These are phyloP conservation scores for Cytospora leucostoma DNA, from an alignment of 2,329 filamentous ascomycete species.

Conservation along the genomic window DNA sequence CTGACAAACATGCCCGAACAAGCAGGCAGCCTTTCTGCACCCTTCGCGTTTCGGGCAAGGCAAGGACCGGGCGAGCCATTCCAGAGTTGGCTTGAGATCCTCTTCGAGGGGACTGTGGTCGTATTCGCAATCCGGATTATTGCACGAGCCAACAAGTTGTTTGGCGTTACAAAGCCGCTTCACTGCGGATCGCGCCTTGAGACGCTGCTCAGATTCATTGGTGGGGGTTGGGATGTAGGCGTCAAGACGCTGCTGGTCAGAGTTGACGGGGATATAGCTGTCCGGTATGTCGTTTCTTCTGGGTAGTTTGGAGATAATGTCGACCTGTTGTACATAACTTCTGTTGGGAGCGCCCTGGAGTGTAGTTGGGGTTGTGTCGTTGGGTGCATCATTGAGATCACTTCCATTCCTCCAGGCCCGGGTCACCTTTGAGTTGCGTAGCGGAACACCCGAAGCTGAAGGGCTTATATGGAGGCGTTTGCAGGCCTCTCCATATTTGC, in stretches of 20 bases:
- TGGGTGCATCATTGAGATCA: conserved; percentile 23
- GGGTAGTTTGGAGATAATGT: conserved; percentile 28
- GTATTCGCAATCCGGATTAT: conserved; percentile 35
- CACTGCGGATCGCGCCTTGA: conserved; percentile 31
- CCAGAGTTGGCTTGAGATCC: conserved; percentile 33
- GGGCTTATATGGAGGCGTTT: conserved; percentile 33
- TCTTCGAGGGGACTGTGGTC: conserved; percentile 34
- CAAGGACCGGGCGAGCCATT: conserved; percentile 35
- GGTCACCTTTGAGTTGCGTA: conserved; percentile 8
- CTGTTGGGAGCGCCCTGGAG: conserved; percentile 13
- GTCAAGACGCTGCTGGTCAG: conserved; percentile 35
- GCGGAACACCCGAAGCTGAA: background rate
- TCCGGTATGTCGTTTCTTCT: conserved; percentile 33
- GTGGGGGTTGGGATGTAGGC: conserved; percentile 32
- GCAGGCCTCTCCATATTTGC: conserved; percentile 35
- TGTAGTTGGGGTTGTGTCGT: conserved; percentile 9
- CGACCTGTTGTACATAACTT: conserved; percentile 15
- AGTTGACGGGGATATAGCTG: conserved; percentile 35
- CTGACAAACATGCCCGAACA: conserved; percentile 38
- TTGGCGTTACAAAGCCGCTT: conserved; percentile 30
- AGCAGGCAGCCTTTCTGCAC: conserved; percentile 34
- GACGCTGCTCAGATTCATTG: conserved; percentile 26
- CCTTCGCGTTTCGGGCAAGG: conserved; percentile 34
- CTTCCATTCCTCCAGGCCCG: conserved; percentile 16
- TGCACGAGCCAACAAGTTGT: conserved; percentile 30